Conservation (phyloP, 176 grass and related monocot species). For the Aegilops sharonensis region DNA sequence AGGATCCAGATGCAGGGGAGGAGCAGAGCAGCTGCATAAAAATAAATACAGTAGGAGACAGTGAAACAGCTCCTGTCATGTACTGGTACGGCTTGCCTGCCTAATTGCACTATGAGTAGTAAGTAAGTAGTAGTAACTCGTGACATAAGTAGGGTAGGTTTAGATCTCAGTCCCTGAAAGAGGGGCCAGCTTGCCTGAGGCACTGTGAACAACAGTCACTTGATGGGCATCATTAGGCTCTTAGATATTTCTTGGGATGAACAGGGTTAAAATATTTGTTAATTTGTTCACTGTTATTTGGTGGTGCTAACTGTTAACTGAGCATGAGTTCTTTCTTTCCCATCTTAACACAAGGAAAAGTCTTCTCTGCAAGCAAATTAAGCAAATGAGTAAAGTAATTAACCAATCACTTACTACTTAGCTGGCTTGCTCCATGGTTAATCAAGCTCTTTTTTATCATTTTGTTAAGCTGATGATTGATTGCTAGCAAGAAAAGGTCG, state of each 20-base stretch:
- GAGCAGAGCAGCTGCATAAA: background rate
- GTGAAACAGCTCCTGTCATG: background rate
- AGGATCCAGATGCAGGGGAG: conserved; percentile 21
- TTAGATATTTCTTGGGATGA: conserved; percentile 7
- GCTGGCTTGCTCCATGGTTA: background rate
- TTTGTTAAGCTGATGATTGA: conserved; percentile 41
- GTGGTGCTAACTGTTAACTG: background rate
- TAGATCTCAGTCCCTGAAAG: background rate
- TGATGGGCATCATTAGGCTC: background rate
- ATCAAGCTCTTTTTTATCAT: conserved; percentile 19
- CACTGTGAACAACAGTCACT: background rate
- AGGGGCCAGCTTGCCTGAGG: background rate
- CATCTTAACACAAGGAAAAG: background rate
- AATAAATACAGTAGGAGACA: background rate
- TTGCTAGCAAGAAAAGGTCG: background rate
- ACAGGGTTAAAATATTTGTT: background rate
- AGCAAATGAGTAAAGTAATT: background rate
- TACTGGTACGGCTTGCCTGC: background rate
- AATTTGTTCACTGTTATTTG: background rate
- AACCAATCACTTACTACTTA: conserved; percentile 6
- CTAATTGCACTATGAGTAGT: background rate
- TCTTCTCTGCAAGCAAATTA: background rate
- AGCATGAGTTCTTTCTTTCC: background rate
- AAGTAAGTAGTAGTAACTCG: background rate
- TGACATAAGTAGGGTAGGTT: background rate